Percentiles rank a stretch among this genome's conserved stretches.
Conservation (phyloP, 2,329 filamentous ascomycete genomes). For the Alternaria arbusti region DNA sequence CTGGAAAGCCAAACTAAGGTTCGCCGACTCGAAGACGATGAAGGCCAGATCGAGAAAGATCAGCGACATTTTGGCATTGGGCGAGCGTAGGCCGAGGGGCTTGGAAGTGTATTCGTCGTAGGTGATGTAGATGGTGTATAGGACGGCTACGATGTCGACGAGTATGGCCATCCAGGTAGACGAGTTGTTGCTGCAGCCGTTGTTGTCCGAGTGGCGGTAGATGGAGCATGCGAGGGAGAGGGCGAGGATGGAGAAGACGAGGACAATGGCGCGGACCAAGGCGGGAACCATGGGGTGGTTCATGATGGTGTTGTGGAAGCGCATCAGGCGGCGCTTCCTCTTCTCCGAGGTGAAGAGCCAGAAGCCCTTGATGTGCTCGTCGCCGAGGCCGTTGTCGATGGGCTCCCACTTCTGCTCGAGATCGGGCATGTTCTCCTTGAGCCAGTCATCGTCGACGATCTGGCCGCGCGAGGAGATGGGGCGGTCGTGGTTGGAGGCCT, state of each 20-base stretch:
- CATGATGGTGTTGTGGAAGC: conserved; percentile 72
- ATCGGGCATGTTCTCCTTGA: conserved; percentile 57
- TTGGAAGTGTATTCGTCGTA: conserved; percentile 97
- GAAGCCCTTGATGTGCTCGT: conserved; percentile 56
- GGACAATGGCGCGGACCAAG: conserved; percentile 79
- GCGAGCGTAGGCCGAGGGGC: conserved; percentile 83
- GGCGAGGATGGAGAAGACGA: conserved; percentile 81
- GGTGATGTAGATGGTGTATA: conserved; percentile 92
- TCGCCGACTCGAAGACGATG: conserved; percentile 96
- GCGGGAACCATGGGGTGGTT: conserved; percentile 86
- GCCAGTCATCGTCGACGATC: conserved; percentile 54
- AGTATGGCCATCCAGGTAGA: conserved; percentile 89
- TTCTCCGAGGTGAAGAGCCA: conserved; percentile 56
- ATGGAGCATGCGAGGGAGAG: conserved; percentile 80
- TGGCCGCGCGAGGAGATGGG: conserved; percentile 40
- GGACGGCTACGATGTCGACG: conserved; percentile 85
- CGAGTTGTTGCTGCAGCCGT: conserved; percentile 52
- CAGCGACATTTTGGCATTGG: conserved; percentile 84
- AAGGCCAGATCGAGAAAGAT: conserved; percentile 94
- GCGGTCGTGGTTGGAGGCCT: conserved; percentile 38
- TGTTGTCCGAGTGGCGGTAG: conserved; percentile 57
- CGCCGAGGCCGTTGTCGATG: conserved; percentile 59
- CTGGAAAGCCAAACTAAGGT: conserved; percentile 87
- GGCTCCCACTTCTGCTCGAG: conserved; percentile 60
- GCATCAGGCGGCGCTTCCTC: conserved; percentile 62